Evolutionary conservation across 2,329 filamentous ascomycete species (phyloP).

Genomic region (Fusarium chlamydosporum): DNA sequence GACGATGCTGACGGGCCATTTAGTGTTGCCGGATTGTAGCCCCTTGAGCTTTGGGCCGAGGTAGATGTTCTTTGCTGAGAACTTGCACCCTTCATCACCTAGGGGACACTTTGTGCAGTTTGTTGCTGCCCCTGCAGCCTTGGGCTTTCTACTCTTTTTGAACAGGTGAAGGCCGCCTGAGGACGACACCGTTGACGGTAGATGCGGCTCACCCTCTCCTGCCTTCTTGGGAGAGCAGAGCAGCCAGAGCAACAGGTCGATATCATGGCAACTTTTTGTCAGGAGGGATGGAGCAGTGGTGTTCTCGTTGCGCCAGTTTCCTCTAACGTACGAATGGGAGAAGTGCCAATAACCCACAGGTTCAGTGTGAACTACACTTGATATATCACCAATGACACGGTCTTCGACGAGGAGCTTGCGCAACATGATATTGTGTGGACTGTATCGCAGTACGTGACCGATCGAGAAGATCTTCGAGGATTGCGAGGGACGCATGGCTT

Average conservation of each 20-base stretch:
- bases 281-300: constrained; percentile 84
- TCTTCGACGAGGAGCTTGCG: constrained; percentile 83
- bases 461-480: constrained; percentile 79
- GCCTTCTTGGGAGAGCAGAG: constrained; percentile 77
- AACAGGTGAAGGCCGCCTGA: constrained; percentile 84
- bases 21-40: constrained; percentile 74
- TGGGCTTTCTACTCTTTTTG: constrained; percentile 80
- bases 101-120: constrained; percentile 84
- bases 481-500: constrained; percentile 62
- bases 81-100: constrained; percentile 81
- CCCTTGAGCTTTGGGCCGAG: constrained; percentile 73
- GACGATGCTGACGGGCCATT: constrained; percentile 92
- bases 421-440: constrained; percentile 89
- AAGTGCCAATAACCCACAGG: constrained; percentile 98
- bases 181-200: constrained; percentile 82
- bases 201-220: constrained; percentile 69
- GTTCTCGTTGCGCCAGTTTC: constrained; percentile 91
- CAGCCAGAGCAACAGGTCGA: constrained; percentile 93
- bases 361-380: constrained; percentile 91
- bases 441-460: constrained; percentile 94
- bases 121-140: constrained; percentile 79
- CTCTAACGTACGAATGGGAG: constrained; percentile 88
- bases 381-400: constrained; percentile 82
- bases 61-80: constrained; percentile 88
- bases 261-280: constrained; percentile 96